Evolutionary conservation across 768 basidiomycete genomes (phyloP).

Genomic region (Tylopilus cervinicoccineus): DNA sequence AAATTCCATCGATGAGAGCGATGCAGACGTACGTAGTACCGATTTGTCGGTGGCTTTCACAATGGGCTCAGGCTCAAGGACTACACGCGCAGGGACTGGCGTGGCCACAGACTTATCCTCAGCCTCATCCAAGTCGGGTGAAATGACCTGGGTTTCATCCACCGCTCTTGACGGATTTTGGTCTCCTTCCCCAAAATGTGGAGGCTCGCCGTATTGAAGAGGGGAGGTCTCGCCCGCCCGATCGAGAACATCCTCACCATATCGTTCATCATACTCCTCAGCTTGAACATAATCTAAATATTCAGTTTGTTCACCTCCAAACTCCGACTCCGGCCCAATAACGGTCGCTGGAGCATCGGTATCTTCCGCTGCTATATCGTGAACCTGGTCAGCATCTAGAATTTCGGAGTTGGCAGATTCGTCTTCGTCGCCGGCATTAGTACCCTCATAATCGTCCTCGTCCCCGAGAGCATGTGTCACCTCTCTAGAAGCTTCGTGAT

Average conservation of each 20-base stretch:
- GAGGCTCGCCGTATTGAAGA: constrained; percentile 16
- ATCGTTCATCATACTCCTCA: constrained; percentile 35
- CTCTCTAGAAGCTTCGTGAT: constrained; percentile 15
- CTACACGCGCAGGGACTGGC: constrained; percentile 5
- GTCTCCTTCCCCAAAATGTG: constrained; percentile 22
- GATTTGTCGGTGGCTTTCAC: not conserved
- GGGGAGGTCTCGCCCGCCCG: constrained; percentile 16
- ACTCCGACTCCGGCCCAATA: constrained; percentile 11
- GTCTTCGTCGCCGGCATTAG: constrained; percentile 16
- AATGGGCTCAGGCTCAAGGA: constrained; percentile 4
- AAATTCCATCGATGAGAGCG: not conserved
- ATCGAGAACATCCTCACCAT: constrained; percentile 34
- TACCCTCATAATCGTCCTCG: constrained; percentile 20
- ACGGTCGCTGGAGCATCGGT: constrained; percentile 14
- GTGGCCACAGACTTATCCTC: constrained; percentile 13
- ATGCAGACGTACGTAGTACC: constrained; percentile 7
- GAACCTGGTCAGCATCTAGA: constrained; percentile 30
- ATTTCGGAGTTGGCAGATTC: constrained; percentile 14
- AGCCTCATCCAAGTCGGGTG: constrained; percentile 12
- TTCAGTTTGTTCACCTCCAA: constrained; percentile 32
- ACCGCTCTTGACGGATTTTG: constrained; percentile 15
- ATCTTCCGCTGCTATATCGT: constrained; percentile 21
- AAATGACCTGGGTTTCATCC: constrained; percentile 14
- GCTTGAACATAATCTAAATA: constrained; percentile 31
- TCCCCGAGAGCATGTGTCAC: constrained; percentile 16